phyloP scores from a whole-genome alignment of 139 green algal species.

The Gonium pectorale region DNA sequence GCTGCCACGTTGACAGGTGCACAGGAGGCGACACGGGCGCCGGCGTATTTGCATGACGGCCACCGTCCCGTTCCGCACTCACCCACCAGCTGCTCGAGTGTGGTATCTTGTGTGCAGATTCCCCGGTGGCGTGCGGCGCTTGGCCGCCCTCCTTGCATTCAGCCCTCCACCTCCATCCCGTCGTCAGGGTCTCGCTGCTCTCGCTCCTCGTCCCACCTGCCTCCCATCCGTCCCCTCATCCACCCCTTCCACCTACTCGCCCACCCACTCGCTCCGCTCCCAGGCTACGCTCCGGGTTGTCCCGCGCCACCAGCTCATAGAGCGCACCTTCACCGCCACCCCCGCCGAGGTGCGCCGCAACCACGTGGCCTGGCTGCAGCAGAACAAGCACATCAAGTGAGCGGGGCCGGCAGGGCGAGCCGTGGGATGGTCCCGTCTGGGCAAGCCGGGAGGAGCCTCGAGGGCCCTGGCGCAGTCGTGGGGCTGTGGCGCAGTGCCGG shows the following conservation, averaged over 20 bases:
- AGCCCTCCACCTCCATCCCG: not conserved
- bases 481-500: too few species aligned
- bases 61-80: too few species aligned
- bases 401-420: not conserved
- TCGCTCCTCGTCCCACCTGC: not conserved
- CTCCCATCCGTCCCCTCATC: not conserved
- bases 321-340: constrained; percentile 84
- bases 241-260: not conserved
- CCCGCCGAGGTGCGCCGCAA: constrained; percentile 75
- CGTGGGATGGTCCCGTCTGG: too few species aligned
- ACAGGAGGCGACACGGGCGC: too few species aligned
- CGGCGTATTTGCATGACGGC: too few species aligned
- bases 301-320: constrained; percentile 80
- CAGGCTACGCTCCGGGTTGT: constrained; percentile 71
- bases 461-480: too few species aligned
- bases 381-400: constrained; percentile 50
- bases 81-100: too few species aligned
- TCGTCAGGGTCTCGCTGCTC: not conserved
- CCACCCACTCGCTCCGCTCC: not conserved
- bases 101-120: too few species aligned
- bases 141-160: too few species aligned
- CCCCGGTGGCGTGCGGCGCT: too few species aligned
- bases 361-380: constrained; percentile 64
- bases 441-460: too few species aligned
- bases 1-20: too few species aligned